Conservation (phyloP, 495 filamentous ascomycete species). For the Cladorrhinum samala region DNA sequence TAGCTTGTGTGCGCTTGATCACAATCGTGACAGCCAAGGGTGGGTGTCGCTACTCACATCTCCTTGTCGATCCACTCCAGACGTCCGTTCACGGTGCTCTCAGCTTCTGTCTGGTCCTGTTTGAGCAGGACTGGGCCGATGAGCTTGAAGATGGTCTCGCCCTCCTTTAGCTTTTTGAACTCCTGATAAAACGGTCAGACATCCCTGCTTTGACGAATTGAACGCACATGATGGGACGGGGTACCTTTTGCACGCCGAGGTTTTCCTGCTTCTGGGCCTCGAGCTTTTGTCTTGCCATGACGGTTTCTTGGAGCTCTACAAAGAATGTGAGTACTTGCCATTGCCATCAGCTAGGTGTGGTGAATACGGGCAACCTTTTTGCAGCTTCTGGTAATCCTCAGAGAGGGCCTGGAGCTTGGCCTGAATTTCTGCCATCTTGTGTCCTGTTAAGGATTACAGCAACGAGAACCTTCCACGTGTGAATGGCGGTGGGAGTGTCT, state of each 20-base stretch:
- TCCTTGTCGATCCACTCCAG: constrained; percentile 91
- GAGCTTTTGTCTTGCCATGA: constrained; percentile 83
- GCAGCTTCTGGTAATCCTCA: constrained; percentile 80
- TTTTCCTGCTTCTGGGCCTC: constrained; percentile 95
- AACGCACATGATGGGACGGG: neutral
- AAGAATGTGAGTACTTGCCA: constrained; percentile 1
- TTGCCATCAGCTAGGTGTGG: neutral
- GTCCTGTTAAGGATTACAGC: neutral
- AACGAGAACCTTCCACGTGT: neutral
- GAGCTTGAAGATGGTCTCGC: constrained; percentile 89
- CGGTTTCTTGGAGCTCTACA: constrained; percentile 68
- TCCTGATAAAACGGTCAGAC: constrained; percentile 49
- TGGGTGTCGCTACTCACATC: constrained; percentile 51
- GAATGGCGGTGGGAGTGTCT: neutral
- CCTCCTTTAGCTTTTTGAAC: constrained; percentile 69
- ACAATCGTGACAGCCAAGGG: neutral
- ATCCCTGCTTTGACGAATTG: neutral
- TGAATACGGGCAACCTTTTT: constrained; percentile 54
- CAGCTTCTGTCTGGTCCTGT: constrained; percentile 83
- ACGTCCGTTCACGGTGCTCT: constrained; percentile 81
- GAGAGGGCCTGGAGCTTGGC: constrained; percentile 68
- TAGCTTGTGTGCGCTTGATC: neutral
- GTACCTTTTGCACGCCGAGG: constrained; percentile 72
- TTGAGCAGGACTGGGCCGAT: constrained; percentile 90
- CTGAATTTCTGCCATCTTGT: constrained; percentile 44